These are phyloP conservation scores for Dipodascus albidus DNA, from an alignment of 805 yeast genomes.

Conservation along the genomic window DNA sequence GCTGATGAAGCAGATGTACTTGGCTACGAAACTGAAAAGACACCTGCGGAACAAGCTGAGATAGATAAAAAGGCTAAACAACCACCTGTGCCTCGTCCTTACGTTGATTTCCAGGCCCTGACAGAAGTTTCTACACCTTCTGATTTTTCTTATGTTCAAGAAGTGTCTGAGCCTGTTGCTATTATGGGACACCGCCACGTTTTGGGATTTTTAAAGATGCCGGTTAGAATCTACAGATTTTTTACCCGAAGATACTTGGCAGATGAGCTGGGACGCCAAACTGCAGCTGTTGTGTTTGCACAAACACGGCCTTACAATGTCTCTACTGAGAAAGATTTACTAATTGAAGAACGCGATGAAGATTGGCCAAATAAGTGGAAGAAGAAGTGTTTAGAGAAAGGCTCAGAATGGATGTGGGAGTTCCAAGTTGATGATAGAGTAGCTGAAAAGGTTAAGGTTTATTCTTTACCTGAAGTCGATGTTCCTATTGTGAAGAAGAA, in stretches of 20 bases:
- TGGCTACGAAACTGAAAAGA: background rate
- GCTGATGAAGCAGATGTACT: conserved; percentile 11
- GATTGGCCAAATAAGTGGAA: conserved; percentile 81
- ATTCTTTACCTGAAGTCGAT: conserved; percentile 12
- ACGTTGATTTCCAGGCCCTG: conserved; percentile 49
- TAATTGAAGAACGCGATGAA: conserved; percentile 55
- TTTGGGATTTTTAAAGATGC: conserved; percentile 68
- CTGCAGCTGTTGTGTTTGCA: conserved; percentile 44
- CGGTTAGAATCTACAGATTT: conserved; percentile 64
- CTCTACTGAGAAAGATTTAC: conserved; percentile 29
- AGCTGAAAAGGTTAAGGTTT: conserved; percentile 31
- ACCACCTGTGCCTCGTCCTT: conserved; percentile 50
- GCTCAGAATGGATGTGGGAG: conserved; percentile 83
- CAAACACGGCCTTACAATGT: conserved; percentile 42
- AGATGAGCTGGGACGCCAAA: conserved; percentile 45
- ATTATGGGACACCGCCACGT: conserved; percentile 69
- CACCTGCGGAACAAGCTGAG: conserved; percentile 4
- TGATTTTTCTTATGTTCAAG: conserved; percentile 36
- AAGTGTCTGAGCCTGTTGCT: conserved; percentile 45
- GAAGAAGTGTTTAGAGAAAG: conserved; percentile 53
- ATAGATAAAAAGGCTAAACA: conserved; percentile 21
- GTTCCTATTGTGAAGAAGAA: background rate
- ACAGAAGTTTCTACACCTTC: conserved; percentile 42
- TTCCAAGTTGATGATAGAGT: conserved; percentile 61
- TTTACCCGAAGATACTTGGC: conserved; percentile 66